Conservation (phyloP, 2,329 filamentous ascomycete species). For the Eutypa lata region DNA sequence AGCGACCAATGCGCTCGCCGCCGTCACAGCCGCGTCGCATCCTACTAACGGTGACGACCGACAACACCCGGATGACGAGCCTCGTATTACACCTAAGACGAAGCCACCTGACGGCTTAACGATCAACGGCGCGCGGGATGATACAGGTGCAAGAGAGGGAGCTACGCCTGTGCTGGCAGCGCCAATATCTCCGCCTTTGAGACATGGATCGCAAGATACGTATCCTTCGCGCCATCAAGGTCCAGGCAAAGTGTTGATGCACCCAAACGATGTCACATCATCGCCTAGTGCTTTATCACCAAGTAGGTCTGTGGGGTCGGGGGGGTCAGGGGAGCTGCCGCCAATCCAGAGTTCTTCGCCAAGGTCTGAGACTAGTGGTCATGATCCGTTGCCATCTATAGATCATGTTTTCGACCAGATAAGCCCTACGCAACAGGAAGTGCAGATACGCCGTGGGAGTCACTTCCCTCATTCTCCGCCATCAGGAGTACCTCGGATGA, state of each 20-base stretch:
- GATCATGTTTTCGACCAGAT: constrained; percentile 30
- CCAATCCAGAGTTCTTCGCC: constrained; percentile 36
- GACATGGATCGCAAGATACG: constrained; percentile 21
- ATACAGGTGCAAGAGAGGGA: constrained; percentile 13
- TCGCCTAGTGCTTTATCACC: constrained; percentile 30
- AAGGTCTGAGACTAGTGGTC: constrained; percentile 33
- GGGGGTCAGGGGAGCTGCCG: constrained; percentile 25
- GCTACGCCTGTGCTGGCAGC: constrained; percentile 24
- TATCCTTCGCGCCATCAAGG: constrained; percentile 21
- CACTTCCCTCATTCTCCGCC: constrained; percentile 34
- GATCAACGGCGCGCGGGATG: constrained; percentile 12
- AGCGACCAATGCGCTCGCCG: constrained; percentile 25
- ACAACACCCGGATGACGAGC: constrained; percentile 11
- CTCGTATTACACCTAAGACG: constrained; percentile 12
- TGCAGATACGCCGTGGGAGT: constrained; percentile 21
- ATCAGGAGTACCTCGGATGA: constrained; percentile 24
- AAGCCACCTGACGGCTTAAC: constrained; percentile 11
- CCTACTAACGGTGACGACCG: constrained; percentile 15
- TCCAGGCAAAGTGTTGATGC: constrained; percentile 25
- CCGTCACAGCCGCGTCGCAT: constrained; percentile 18
- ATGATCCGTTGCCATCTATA: constrained; percentile 37
- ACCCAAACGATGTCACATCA: constrained; percentile 30
- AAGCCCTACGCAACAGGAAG: constrained; percentile 29
- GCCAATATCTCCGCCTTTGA: constrained; percentile 26
- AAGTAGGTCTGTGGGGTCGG: constrained; percentile 18